Conservation (phyloP, 1,284 basidiomycete species). For the Apiotrichum brassicae region DNA sequence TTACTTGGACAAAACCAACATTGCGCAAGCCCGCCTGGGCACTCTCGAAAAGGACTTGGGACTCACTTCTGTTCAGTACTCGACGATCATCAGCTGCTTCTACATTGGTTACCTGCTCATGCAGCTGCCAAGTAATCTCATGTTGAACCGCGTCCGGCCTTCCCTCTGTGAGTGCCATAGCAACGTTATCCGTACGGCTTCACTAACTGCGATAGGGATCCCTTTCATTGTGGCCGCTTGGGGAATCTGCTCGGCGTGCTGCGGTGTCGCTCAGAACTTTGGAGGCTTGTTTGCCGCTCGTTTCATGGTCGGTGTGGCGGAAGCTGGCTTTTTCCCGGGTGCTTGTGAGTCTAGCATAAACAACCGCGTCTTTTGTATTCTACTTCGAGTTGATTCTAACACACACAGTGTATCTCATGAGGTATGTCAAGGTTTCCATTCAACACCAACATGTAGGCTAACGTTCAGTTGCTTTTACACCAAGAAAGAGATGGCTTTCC, state of each 20-base stretch:
- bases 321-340: constrained; percentile 28
- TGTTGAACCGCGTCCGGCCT: constrained; percentile 14
- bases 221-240: constrained; percentile 16
- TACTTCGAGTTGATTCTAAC: too few species aligned
- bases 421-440: not conserved
- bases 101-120: constrained; percentile 36
- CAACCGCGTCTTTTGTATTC: too few species aligned
- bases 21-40: too few species aligned
- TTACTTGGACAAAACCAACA: too few species aligned
- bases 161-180: constrained; percentile 9
- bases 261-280: constrained; percentile 16
- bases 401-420: constrained; percentile 4
- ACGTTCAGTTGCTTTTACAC: constrained; percentile 19
- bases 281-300: constrained; percentile 9
- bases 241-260: not conserved
- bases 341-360: too few species aligned
- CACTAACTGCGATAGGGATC: constrained; percentile 3
- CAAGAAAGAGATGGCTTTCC: constrained; percentile 13
- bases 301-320: constrained; percentile 28
- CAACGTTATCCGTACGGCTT: too few species aligned
- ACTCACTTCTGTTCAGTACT: constrained; percentile 25
- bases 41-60: constrained; percentile 28
- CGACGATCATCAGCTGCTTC: constrained; percentile 33
- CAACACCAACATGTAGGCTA: too few species aligned
- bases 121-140: constrained; percentile 18